phyloP scores from a whole-genome alignment of 192 early-diverging fungal genomes.

The Coemansia sp. region DNA sequence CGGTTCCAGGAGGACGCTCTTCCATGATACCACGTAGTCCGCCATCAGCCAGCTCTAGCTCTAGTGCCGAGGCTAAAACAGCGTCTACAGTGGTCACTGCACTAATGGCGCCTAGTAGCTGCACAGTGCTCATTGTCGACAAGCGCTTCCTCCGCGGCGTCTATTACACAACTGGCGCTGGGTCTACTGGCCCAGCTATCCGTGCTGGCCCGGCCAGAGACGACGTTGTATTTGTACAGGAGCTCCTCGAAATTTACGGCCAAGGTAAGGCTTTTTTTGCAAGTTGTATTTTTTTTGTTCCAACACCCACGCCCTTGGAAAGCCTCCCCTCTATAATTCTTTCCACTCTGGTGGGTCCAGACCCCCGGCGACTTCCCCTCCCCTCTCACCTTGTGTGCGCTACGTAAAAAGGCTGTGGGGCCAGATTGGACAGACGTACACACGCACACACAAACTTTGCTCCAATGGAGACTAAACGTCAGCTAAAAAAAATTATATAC shows the following conservation, averaged over 20 bases:
- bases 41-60: neutral
- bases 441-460: neutral
- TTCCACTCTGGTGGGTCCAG: slow-evolving; percentile 12
- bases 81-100: slow-evolving; percentile 25
- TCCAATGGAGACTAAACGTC: neutral
- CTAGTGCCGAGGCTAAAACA: slow-evolving; percentile 14
- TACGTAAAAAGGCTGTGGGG: neutral
- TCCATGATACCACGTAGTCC: neutral
- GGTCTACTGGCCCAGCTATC: slow-evolving; percentile 31
- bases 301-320: neutral
- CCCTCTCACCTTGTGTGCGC: neutral
- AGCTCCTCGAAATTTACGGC: slow-evolving; percentile 56
- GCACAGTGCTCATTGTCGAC: slow-evolving; percentile 55
- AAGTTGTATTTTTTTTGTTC: neutral
- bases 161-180: slow-evolving; percentile 38
- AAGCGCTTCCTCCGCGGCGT: slow-evolving; percentile 52
- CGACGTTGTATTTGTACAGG: slow-evolving; percentile 58
- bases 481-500: neutral
- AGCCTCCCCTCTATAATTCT: neutral
- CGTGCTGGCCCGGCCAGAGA: slow-evolving; percentile 47
- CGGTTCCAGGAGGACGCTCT: neutral
- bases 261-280: slow-evolving; percentile 34
- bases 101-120: slow-evolving; percentile 51
- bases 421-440: neutral
- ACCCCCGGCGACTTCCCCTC: neutral